phyloP scores from a whole-genome alignment of 176 grass and related monocot genomes.

The Zoysia japonica region DNA sequence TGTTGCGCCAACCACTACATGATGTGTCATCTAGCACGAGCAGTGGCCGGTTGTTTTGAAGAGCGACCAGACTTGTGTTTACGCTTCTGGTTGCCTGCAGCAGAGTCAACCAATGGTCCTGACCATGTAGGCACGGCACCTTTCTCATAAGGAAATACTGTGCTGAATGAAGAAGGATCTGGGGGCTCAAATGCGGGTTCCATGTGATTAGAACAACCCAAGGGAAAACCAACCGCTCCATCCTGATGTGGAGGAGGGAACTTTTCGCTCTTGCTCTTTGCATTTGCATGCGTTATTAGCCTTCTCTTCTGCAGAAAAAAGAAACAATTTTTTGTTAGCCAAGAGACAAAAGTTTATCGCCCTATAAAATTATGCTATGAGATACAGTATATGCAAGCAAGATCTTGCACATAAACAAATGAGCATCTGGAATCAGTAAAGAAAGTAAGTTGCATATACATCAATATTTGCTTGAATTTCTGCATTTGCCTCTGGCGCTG shows the following conservation, averaged over 20 bases:
- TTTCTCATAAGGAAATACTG: conserved; percentile 75
- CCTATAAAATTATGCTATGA: neutral
- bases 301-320: conserved; percentile 62
- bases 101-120: conserved; percentile 64
- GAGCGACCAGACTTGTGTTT: conserved; percentile 67
- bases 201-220: conserved; percentile 81
- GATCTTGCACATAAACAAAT: conserved; percentile 7
- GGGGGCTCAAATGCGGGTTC: conserved; percentile 71
- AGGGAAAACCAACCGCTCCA: conserved; percentile 64
- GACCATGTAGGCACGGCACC: conserved; percentile 62
- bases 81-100: conserved; percentile 61
- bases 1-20: conserved; percentile 36
- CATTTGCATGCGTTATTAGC: conserved; percentile 82
- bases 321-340: neutral
- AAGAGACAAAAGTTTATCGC: neutral
- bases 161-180: conserved; percentile 72
- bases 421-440: conserved; percentile 15
- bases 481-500: conserved; percentile 85
- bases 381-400: neutral
- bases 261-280: conserved; percentile 91
- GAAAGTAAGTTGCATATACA: conserved; percentile 49
- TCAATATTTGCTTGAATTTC: conserved; percentile 91
- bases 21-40: conserved; percentile 58
- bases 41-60: conserved; percentile 75
- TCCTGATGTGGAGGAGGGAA: conserved; percentile 91